Conservation (phyloP, 169 alveolate genomes). For the Cryptosporidium xiaoi region DNA sequence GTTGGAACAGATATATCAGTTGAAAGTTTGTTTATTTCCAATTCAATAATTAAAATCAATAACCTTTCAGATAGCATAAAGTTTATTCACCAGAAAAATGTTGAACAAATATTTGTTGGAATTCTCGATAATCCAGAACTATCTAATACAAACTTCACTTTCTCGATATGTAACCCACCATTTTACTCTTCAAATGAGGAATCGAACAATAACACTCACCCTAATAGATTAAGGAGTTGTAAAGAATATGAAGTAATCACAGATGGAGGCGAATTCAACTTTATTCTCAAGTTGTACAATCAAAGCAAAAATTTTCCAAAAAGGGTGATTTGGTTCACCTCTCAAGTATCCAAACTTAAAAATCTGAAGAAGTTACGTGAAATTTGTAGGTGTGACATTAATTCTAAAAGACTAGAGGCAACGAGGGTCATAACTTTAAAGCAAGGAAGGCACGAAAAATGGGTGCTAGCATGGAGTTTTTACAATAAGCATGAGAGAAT, state of each 20-base stretch:
- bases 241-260: slow-evolving; percentile 70
- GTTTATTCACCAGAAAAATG: slow-evolving; percentile 67
- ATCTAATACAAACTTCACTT: slow-evolving; percentile 23
- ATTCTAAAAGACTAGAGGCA: slow-evolving; percentile 8
- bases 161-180: slow-evolving; percentile 80
- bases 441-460: slow-evolving; percentile 55
- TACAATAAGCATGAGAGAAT: slow-evolving; percentile 38
- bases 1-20: slow-evolving; percentile 78
- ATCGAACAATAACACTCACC: slow-evolving; percentile 35
- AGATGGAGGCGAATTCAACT: slow-evolving; percentile 78
- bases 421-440: slow-evolving; percentile 11
- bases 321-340: slow-evolving; percentile 78
- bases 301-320: slow-evolving; percentile 69
- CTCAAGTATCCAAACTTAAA: slow-evolving; percentile 75
- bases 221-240: slow-evolving; percentile 63
- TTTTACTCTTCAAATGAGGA: slow-evolving; percentile 45
- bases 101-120: slow-evolving; percentile 41
- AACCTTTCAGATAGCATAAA: slow-evolving; percentile 27
- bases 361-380: slow-evolving; percentile 36
- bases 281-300: slow-evolving; percentile 62
- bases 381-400: slow-evolving; percentile 36
- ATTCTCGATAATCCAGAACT: slow-evolving; percentile 50
- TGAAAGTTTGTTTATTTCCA: slow-evolving; percentile 71
- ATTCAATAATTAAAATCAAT: slow-evolving; percentile 54
- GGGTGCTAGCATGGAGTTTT: slow-evolving; percentile 74